Evolutionary conservation across 768 basidiomycete genomes (phyloP), one percentile per base, ranked within the genome.

Genomic region (Stropharia rugosoannulata): DNA sequence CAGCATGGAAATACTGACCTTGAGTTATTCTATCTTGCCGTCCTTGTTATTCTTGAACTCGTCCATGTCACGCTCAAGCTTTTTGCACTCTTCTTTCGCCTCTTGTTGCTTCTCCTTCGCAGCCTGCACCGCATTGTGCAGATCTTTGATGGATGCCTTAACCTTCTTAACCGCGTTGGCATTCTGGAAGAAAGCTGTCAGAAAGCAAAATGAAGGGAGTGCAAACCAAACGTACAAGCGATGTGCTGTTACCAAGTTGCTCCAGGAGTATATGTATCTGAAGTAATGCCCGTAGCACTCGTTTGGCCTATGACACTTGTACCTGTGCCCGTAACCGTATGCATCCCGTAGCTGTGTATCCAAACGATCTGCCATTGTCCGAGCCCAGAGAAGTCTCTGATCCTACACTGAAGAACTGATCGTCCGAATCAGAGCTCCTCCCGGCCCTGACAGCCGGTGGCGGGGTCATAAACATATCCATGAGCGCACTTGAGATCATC

Each of bases 41-140:
- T 98, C 97, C 69, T 97, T 97, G 75, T 99, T 95, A 72, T 95
- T 89, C 77, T 97, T 95, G 79, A 99, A 98, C 75, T 98, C 97
- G 52, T 84, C 84, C 94, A 99, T 98, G 68, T 99, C 97, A 64
- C 88, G 88, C 73, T 98, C 93, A 16, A 98, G 84, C 64, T 87
- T 90, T 73, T 86, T 86, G 68, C 84, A 82, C 56, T 98, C 95
- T 0, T 78, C 85, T 47, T 86, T 75, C 0, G 29, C 29, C 29
- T 32, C 29, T 32, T 32, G 29, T 32, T 32, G 91, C 65, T 92
- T 92, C 52, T 86, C 78, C 66, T 86, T 84, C 5, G 93, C 86
- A 0, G 74, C 72, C 58, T 85, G 71, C n/a, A 90, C 73, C 1
- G 84, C 82, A 16, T 68, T 67, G 41, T 80, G 75, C 27, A 94